These are phyloP conservation scores for Nidularia pulvinata DNA, from an alignment of 768 basidiomycete species.

Conservation along the genomic window DNA sequence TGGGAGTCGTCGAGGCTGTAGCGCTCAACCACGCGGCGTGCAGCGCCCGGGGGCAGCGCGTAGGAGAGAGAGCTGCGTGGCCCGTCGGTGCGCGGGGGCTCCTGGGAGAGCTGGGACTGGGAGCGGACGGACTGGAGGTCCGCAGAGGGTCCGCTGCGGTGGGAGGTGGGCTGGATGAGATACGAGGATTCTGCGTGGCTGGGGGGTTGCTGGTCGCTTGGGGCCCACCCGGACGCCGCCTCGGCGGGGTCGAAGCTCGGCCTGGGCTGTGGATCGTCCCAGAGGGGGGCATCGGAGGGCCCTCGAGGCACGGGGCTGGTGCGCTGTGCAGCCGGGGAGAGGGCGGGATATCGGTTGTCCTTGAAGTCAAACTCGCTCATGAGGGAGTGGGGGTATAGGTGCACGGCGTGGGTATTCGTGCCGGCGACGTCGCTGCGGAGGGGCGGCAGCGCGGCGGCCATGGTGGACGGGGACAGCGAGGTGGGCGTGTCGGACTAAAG, in stretches of 20 bases:
- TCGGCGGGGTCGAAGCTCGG: conserved; percentile 12
- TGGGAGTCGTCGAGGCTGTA: conserved; percentile 46
- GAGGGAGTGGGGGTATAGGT: conserved; percentile 50
- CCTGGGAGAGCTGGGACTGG: conserved; percentile 12
- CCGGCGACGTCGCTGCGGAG: conserved; percentile 32
- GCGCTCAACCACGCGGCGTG: conserved; percentile 48
- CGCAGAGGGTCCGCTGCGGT: conserved; percentile 4
- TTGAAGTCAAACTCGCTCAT: conserved; percentile 62
- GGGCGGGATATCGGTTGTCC: conserved; percentile 57
- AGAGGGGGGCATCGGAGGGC: conserved; percentile 18
- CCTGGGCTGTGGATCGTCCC: conserved; percentile 11
- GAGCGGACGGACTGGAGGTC: conserved; percentile 13
- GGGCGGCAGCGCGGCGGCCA: conserved; percentile 52
- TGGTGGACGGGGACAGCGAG: conserved; percentile 14
- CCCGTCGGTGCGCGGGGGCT: conserved; percentile 31
- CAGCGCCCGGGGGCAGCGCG: conserved; percentile 36
- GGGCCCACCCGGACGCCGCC: conserved; percentile 2
- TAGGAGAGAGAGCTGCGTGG: conserved; percentile 40
- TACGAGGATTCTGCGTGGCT: conserved; percentile 1
- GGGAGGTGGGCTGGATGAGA: neutral
- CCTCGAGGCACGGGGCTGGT: conserved; percentile 20
- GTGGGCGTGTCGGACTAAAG: no score
- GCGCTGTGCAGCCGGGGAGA: conserved; percentile 30
- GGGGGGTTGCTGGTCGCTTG: conserved; percentile 4
- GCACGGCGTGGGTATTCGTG: conserved; percentile 25